Conservation (phyloP, 495 filamentous ascomycete genomes). For the Corynascus novoguineensis region DNA sequence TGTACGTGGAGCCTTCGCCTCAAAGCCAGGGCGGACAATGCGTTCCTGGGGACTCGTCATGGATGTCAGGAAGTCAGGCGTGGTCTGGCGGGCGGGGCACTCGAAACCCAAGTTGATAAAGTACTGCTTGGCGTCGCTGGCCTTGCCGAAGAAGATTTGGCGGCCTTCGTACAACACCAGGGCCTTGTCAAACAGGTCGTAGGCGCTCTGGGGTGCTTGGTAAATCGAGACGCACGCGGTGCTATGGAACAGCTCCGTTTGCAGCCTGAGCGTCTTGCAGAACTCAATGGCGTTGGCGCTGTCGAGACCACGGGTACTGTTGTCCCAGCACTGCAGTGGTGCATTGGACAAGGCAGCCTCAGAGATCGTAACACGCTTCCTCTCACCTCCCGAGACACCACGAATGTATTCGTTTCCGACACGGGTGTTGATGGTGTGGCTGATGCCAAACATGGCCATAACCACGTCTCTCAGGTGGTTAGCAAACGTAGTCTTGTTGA, state of each 20-base stretch:
- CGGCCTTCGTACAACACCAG: slow-evolving; percentile 75
- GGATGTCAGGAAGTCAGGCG: slow-evolving; percentile 75
- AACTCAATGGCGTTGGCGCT: slow-evolving; percentile 80
- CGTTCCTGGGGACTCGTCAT: slow-evolving; percentile 69
- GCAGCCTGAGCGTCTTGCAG: slow-evolving; percentile 59
- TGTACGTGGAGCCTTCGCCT: slow-evolving; percentile 60
- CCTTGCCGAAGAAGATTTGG: slow-evolving; percentile 73
- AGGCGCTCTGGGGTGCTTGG: slow-evolving; percentile 71
- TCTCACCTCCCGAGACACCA: slow-evolving; percentile 75
- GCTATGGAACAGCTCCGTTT: slow-evolving; percentile 58
- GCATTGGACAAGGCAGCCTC: slow-evolving; percentile 61
- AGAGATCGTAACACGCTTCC: slow-evolving; percentile 78
- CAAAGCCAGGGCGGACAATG: slow-evolving; percentile 56
- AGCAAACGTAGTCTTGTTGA: slow-evolving; percentile 54
- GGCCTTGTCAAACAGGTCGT: slow-evolving; percentile 75
- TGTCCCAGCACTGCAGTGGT: slow-evolving; percentile 80
- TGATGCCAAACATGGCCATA: slow-evolving; percentile 74
- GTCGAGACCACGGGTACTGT: slow-evolving; percentile 75
- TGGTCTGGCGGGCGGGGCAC: slow-evolving; percentile 66
- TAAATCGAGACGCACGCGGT: slow-evolving; percentile 78
- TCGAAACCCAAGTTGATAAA: slow-evolving; percentile 72
- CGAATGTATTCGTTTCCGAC: slow-evolving; percentile 77
- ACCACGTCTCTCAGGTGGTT: slow-evolving; percentile 66
- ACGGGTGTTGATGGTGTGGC: slow-evolving; percentile 68
- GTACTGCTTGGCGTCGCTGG: slow-evolving; percentile 57